Percentiles rank a stretch among this genome's conserved stretches.
These are phyloP conservation scores for Apiotrichum siamense DNA, from an alignment of 1,284 basidiomycete genomes.

Conservation along the genomic window DNA sequence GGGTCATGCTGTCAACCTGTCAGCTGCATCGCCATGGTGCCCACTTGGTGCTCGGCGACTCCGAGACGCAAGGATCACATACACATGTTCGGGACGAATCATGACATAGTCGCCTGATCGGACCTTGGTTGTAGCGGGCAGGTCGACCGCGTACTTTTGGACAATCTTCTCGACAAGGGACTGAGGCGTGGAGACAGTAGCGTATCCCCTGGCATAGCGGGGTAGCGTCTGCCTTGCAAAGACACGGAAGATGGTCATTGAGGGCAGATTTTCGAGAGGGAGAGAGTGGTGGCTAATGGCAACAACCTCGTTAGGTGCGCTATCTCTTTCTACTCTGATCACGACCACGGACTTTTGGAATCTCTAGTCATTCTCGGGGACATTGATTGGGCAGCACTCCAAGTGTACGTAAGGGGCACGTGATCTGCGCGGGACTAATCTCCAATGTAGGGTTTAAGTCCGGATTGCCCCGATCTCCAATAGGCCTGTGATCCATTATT, in stretches of 20 bases:
- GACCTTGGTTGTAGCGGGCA: constrained; percentile 68
- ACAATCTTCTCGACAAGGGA: constrained; percentile 97
- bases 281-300: not conserved
- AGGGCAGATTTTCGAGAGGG: not conserved
- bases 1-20: constrained; percentile 61
- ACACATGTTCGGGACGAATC: constrained; percentile 93
- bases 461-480: no score
- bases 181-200: constrained; percentile 56
- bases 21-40: no score
- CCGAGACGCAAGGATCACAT: constrained; percentile 16
- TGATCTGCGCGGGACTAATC: no score
- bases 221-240: not conserved
- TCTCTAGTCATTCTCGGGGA: not conserved
- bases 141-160: constrained; percentile 88
- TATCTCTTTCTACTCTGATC: not conserved
- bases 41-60: not conserved
- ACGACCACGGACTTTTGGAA: no score
- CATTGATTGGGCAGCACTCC: no score
- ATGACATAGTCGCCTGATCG: constrained; percentile 98
- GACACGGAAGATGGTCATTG: not conserved
- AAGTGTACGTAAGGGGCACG: no score
- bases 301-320: not conserved
- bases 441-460: no score
- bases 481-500: no score
- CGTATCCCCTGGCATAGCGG: constrained; percentile 18